A percentile compares a stretch with the other conserved stretches of the same genome.
These are phyloP conservation scores for Tylopilus sp. DNA, from an alignment of 768 basidiomycete genomes.

Conservation along the genomic window DNA sequence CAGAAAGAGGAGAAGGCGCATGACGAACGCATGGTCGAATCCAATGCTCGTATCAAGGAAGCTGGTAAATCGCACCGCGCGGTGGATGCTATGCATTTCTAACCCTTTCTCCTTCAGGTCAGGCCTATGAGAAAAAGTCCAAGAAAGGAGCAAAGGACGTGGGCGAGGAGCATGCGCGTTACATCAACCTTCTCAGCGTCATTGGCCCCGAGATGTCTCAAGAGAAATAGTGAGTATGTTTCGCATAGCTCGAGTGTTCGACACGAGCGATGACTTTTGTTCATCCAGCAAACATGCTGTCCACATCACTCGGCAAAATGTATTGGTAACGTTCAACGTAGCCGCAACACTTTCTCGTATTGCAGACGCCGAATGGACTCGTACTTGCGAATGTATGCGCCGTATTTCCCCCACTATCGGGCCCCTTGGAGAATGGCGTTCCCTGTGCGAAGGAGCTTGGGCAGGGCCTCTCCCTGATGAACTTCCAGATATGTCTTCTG, in stretches of 20 bases:
- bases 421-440: slow-evolving; percentile 66
- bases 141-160: slow-evolving; percentile 69
- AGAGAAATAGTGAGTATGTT: slow-evolving; percentile 64
- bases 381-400: slow-evolving; percentile 68
- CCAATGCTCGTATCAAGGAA: slow-evolving; percentile 74
- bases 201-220: slow-evolving; percentile 77
- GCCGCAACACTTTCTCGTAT: slow-evolving; percentile 65
- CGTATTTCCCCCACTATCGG: slow-evolving; percentile 65
- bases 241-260: background rate
- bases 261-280: background rate
- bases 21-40: slow-evolving; percentile 63
- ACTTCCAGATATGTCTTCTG: slow-evolving; percentile 21
- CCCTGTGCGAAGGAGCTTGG: slow-evolving; percentile 78
- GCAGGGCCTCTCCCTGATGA: slow-evolving; percentile 38
- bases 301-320: slow-evolving; percentile 59
- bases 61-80: slow-evolving; percentile 44
- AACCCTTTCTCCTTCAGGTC: slow-evolving; percentile 41
- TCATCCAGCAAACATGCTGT: slow-evolving; percentile 59
- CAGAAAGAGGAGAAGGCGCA: slow-evolving; percentile 82
- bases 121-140: slow-evolving; percentile 73
- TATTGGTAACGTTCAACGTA: slow-evolving; percentile 52
- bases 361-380: slow-evolving; percentile 79
- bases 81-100: background rate
- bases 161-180: slow-evolving; percentile 71
- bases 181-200: slow-evolving; percentile 67